Conservation (phyloP, 495 filamentous ascomycete species). For the Cercophora sp. region DNA sequence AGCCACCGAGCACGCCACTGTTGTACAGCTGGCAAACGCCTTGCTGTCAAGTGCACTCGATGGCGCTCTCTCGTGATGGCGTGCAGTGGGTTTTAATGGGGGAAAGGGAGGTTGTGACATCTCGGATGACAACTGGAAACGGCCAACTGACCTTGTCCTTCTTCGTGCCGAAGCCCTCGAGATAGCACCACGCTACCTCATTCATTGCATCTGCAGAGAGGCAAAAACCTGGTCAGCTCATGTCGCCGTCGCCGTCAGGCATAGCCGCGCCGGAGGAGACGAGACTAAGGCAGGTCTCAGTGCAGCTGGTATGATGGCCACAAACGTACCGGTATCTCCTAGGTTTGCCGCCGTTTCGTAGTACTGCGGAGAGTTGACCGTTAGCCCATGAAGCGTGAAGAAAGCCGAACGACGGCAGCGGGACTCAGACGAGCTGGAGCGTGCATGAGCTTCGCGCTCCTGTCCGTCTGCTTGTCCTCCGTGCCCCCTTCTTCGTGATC, state of each 20-base stretch:
- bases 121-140: background rate
- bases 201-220: constrained; percentile 83
- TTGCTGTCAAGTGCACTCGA: background rate
- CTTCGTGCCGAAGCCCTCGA: constrained; percentile 88
- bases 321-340: constrained; percentile 66
- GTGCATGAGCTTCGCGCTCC: too few species aligned
- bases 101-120: background rate
- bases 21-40: constrained; percentile 11
- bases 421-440: too few species aligned
- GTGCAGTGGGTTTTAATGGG: background rate
- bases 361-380: constrained; percentile 59
- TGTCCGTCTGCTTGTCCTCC: too few species aligned
- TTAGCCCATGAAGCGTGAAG: too few species aligned
- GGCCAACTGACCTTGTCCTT: constrained; percentile 91
- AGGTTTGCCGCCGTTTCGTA: constrained; percentile 96
- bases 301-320: background rate
- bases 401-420: too few species aligned
- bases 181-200: constrained; percentile 92
- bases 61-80: constrained; percentile 6
- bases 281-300: too few species aligned
- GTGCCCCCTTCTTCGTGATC: constrained; percentile 3
- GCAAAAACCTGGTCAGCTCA: constrained; percentile 19
- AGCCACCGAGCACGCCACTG: constrained; percentile 7
- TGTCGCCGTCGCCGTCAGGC: background rate
- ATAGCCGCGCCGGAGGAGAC: background rate